Evolutionary conservation across 192 early-diverging fungal genomes (phyloP), one percentile per base, ranked within the genome.

Genomic region (Glomus cerebriforme): DNA sequence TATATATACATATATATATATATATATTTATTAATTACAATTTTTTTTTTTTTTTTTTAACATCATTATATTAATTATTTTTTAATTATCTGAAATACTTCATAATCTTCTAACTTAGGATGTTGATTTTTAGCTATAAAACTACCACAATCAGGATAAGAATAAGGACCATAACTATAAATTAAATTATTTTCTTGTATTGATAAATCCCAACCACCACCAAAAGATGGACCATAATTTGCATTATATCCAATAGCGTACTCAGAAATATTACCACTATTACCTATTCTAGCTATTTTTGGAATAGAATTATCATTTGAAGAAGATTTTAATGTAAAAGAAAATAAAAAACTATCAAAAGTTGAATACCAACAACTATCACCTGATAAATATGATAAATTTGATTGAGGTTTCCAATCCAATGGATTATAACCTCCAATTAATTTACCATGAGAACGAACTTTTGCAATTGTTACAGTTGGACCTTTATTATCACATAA

Each of bases 351-450:
- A 68, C 66, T 68, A 19, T 68, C 32, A 19, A 9, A 35, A 22
- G 66, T 68, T 15, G 29, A 5, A 22, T 22, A 68, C 66, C 66
- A 68, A 37, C 5, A 17, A 68, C 35, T 22, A 24, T 37, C 31
- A 26, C 22, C 15, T 22, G 22, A 19, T 39, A n/a, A 15, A 35
- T 22, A 6, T 39, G 17, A 12, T 65, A n/a, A 17, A n/a, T 22
- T 7, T 68, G 17, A n/a, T 19, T 65, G 63, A 19, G 63, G 63
- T 35, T 35, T 15, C 66, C 66, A 68, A 68, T 68, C 34, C 19
- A 68, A 68, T n/a, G 66, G 66, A 35, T 68, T 68, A 68, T 68
- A 68, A 39, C 66, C 66, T 7, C 66, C 66, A 22, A 68, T n/a
- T 37, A 68, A n/a, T 68, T 68, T 17, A 35, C 66, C 66, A n/a